Conservation (phyloP, 371 early-diverging fungal species). For the Coemansia sp. region DNA sequence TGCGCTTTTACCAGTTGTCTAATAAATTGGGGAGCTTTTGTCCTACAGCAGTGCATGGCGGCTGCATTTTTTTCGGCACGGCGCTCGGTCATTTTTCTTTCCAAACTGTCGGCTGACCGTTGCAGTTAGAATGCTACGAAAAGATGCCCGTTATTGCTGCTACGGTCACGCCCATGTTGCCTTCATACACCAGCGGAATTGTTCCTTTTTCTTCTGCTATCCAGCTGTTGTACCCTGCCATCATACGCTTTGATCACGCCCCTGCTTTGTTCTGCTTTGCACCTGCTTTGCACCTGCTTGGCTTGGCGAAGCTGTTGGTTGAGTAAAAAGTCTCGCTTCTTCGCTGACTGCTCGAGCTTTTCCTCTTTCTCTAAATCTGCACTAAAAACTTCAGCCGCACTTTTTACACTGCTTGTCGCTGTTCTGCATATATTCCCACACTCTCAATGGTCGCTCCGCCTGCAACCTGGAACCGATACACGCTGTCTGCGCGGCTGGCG, state of each 20-base stretch:
- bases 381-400: conserved; percentile 8
- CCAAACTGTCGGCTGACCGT: neutral
- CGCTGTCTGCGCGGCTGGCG: conserved; percentile 12
- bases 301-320: neutral
- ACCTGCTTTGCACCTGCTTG: too few species aligned
- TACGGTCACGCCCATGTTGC: neutral
- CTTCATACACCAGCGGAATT: neutral
- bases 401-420: neutral
- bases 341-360: neutral
- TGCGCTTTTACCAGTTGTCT: neutral
- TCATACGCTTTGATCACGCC: conserved; percentile 5
- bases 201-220: neutral
- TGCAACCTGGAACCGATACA: conserved; percentile 32
- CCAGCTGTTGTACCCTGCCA: neutral
- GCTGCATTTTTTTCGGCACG: conserved; percentile 9
- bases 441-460: conserved; percentile 37
- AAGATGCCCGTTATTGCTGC: neutral
- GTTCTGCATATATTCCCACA: neutral
- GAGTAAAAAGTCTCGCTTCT: neutral
- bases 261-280: neutral
- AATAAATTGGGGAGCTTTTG: too few species aligned
- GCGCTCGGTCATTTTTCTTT: conserved; percentile 5
- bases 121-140: neutral
- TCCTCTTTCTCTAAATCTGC: conserved; percentile 2
- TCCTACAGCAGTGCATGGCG: neutral